phyloP scores from a whole-genome alignment of 495 filamentous ascomycete species.

The Hyaloscypha variabilis region DNA sequence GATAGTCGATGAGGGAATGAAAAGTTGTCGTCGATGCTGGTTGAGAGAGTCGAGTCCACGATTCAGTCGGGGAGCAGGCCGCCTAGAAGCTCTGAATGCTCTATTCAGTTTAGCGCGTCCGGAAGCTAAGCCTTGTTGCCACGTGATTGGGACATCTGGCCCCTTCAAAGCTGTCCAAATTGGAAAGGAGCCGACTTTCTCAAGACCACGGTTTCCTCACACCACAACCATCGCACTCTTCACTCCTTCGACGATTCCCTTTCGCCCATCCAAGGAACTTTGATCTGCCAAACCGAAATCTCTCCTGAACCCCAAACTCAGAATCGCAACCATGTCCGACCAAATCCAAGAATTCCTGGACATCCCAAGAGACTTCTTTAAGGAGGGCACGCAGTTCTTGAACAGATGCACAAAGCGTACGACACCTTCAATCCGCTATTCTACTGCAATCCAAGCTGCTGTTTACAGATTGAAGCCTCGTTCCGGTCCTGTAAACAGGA shows the following conservation, averaged over 20 bases:
- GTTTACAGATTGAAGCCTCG: too few species aligned
- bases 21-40: not conserved
- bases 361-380: slow-evolving; percentile 80
- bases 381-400: slow-evolving; percentile 80
- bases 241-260: not conserved
- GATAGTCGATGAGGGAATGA: not conserved
- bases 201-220: slow-evolving; percentile 3
- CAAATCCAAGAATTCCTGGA: slow-evolving; percentile 79
- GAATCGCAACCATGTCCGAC: slow-evolving; percentile 62
- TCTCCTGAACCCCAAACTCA: not conserved
- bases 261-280: not conserved
- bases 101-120: not conserved
- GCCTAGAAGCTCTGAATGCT: slow-evolving; percentile 1
- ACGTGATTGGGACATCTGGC: not conserved
- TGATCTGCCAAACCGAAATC: not conserved
- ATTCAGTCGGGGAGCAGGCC: not conserved
- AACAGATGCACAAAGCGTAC: slow-evolving; percentile 85
- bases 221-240: not conserved
- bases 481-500: not conserved
- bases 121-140: not conserved
- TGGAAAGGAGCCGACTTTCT: not conserved
- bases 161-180: not conserved
- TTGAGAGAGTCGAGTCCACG: not conserved
- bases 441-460: not conserved
- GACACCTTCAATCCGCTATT: slow-evolving; percentile 22